Evolutionary conservation across 257 asterid genomes (phyloP).

Genomic region (Ilex asprella): DNA sequence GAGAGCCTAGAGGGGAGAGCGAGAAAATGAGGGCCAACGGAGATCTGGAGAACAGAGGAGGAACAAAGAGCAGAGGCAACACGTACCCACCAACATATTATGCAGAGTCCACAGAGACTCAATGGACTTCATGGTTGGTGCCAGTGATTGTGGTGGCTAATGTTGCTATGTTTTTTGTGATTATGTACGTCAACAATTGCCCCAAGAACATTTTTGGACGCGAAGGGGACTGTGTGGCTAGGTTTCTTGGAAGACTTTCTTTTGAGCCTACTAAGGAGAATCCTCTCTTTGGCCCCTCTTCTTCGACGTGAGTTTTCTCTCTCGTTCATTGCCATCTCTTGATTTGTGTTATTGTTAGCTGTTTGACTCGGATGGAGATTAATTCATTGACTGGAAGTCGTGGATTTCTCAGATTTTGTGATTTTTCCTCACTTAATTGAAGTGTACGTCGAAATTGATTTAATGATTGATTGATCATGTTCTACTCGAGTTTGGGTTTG

Average conservation of each 20-base stretch:
- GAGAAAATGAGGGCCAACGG: constrained; percentile 39
- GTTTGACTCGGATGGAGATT: background rate
- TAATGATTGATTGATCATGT: too few relatives aligned
- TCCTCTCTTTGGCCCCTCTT: constrained; percentile 95
- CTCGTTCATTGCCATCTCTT: background rate
- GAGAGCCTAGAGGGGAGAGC: background rate
- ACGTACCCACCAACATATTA: constrained; percentile 21
- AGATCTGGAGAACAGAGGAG: constrained; percentile 63
- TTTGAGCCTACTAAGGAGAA: constrained; percentile 89
- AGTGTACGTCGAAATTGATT: background rate
- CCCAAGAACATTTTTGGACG: constrained; percentile 39
- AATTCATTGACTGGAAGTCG: too few relatives aligned
- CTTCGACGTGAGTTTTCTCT: constrained; percentile 47
- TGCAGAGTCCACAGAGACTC: constrained; percentile 47
- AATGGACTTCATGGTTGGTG: constrained; percentile 95
- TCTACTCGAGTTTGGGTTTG: too few relatives aligned
- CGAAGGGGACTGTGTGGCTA: constrained; percentile 57
- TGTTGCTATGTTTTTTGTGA: constrained; percentile 66
- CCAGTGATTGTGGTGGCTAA: constrained; percentile 86
- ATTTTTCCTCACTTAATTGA: too few relatives aligned
- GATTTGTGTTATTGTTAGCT: background rate
- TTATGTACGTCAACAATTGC: constrained; percentile 84
- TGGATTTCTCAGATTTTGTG: too few relatives aligned
- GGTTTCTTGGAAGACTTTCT: constrained; percentile 81
- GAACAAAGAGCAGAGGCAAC: constrained; percentile 35